These are phyloP conservation scores for Westerdykella sp. DNA, from an alignment of 2,329 filamentous ascomycete species.

Conservation along the genomic window DNA sequence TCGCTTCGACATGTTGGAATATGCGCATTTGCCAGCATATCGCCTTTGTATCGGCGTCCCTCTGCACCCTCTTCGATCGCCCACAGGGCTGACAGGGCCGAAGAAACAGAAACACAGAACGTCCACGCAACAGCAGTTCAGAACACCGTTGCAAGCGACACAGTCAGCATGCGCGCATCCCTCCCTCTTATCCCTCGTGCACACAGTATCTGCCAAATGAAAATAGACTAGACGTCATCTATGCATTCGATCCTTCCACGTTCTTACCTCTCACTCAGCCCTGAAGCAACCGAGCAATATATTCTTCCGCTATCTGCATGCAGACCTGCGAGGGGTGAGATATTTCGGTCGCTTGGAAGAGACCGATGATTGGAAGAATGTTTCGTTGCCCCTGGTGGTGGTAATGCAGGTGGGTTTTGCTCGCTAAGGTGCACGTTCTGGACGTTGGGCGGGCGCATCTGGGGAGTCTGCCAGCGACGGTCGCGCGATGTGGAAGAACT, in stretches of 20 bases:
- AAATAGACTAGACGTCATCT: not conserved
- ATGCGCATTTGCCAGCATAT: not conserved
- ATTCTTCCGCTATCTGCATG: conserved; percentile 9
- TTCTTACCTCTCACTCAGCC: conserved; percentile 6
- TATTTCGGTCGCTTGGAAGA: conserved; percentile 3
- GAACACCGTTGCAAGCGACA: conserved; percentile 1
- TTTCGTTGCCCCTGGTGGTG: conserved; percentile 11
- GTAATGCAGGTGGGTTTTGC: not conserved
- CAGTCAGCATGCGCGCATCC: conserved; percentile 2
- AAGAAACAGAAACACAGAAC: not conserved
- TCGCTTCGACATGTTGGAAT: too few species aligned
- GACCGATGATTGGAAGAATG: conserved; percentile 12
- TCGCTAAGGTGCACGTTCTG: too few species aligned
- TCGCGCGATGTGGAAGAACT: too few species aligned
- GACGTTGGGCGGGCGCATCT: too few species aligned
- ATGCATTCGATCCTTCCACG: not conserved
- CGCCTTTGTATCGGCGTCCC: not conserved
- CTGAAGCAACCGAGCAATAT: conserved; percentile 5
- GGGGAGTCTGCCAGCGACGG: too few species aligned
- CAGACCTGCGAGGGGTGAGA: conserved; percentile 2
- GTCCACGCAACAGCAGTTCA: too few species aligned
- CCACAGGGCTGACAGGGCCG: not conserved
- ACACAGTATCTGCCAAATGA: not conserved
- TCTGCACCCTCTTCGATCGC: not conserved
- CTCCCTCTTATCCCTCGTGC: not conserved